A percentile compares a stretch with the other conserved stretches of the same genome.
Evolutionary conservation across 306 rosid genomes (phyloP).

Genomic region (Gleditsia sinensis): DNA sequence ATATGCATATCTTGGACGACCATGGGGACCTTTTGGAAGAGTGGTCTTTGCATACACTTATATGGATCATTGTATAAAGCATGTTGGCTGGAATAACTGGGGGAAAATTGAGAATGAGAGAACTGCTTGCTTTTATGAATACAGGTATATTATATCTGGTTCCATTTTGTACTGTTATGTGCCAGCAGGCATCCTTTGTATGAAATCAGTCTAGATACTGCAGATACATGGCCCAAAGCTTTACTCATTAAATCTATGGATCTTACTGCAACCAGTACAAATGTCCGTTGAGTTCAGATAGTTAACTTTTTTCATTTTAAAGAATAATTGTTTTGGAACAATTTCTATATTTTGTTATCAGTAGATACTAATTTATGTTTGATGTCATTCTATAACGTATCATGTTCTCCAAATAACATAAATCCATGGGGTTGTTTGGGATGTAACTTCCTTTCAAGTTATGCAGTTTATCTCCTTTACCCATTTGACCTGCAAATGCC

Average conservation of each 20-base stretch:
- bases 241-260: neutral
- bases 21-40: slow-evolving; percentile 96
- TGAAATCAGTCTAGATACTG: neutral
- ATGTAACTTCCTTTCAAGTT: neutral
- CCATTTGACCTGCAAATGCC: neutral
- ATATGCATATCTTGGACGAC: slow-evolving; percentile 73
- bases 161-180: slow-evolving; percentile 24
- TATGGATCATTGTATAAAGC: slow-evolving; percentile 75
- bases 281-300: too few relatives aligned
- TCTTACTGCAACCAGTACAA: neutral
- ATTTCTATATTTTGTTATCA: too few relatives aligned
- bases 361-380: too few relatives aligned
- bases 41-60: slow-evolving; percentile 79
- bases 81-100: slow-evolving; percentile 87
- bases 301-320: too few relatives aligned
- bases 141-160: slow-evolving; percentile 49
- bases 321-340: too few relatives aligned
- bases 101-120: slow-evolving; percentile 73
- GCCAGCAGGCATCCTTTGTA: slow-evolving; percentile 11
- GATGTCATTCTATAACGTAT: too few relatives aligned
- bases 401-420: neutral
- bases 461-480: neutral
- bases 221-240: neutral
- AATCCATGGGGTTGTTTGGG: slow-evolving; percentile 11
- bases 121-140: slow-evolving; percentile 82